Evolutionary conservation across 208 protist genomes (phyloP), one percentile per base, ranked within the genome.

Genomic region (Acanthamoeba castellanii): DNA sequence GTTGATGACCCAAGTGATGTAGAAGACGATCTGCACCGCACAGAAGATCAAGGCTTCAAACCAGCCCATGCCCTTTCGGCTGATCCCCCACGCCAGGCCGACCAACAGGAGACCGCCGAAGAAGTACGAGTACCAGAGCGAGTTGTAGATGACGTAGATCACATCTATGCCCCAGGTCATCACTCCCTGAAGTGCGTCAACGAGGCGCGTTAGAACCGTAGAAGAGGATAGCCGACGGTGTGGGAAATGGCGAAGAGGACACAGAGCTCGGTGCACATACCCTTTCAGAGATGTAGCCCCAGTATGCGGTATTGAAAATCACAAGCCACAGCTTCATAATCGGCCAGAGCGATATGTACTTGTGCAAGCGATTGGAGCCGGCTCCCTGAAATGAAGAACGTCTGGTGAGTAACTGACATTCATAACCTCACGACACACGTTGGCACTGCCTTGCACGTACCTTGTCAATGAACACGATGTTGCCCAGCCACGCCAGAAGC

Each of bases 91-190:
- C 4, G 74, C 74, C 7, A 82, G 74, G 32, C 42, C 74, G 32
- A 82, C n/a, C n/a, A 82, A 37, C 45, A 82, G 74, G 22, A 82
- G 74, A 9, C 37, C 74, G 0, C 74, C 74, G 45, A 82, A 82
- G n/a, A 82, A 52, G 52, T 88, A 88, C 32, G 81, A 34, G 64
- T 64, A 64, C 81, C 81, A 88, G 30, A 88, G 32, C n/a, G 81
- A 55, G 50, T 88, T 88, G 81, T 64, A 64, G n/a, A 88, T 64
- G 50, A 88, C 47, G 20, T 88, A 88, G 52, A 64, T 42, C 47
- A 88, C 81, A 0, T 37, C 27, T 0, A 88, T 20, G 45, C 81
- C 81, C 81, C 81, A 88, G 3, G 14, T 22, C 81, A 88, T 88
- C 4, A 42, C 45, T 20, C 74, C 81, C 81, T 88, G 5, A 5